A percentile compares a stretch with the other conserved stretches of the same genome.
phyloP scores from a whole-genome alignment of 2,329 filamentous ascomycete genomes.

The Talaromyces verruculosus region DNA sequence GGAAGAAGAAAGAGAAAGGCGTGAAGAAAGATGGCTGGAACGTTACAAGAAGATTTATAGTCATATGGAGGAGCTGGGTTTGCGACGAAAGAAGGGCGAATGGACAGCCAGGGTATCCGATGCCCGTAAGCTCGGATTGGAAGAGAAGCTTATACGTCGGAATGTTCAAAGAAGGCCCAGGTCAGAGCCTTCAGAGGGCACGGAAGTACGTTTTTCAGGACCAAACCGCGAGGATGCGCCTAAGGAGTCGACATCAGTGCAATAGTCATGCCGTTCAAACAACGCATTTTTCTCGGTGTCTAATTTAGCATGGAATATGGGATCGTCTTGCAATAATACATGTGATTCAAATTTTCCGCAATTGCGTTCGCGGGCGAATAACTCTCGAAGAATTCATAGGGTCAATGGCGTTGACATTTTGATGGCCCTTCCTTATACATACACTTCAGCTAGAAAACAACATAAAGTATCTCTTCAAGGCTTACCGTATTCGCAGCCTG shows the following conservation, averaged over 20 bases:
- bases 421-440: no score
- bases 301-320: not conserved
- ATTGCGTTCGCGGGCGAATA: not conserved
- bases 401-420: not conserved
- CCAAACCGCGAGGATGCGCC: not conserved
- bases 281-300: not conserved
- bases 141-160: not conserved
- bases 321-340: not conserved
- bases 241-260: not conserved
- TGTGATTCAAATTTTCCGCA: not conserved
- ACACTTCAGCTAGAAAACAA: no score
- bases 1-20: conserved; percentile 40
- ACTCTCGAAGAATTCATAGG: not conserved
- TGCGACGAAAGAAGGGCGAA: conserved; percentile 53
- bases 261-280: not conserved
- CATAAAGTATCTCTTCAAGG: no score
- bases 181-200: not conserved
- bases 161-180: not conserved
- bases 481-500: no score
- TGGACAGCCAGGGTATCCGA: conserved; percentile 8
- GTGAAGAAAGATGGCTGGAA: conserved; percentile 46
- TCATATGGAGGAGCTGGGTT: conserved; percentile 50
- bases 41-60: conserved; percentile 49
- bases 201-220: not conserved
- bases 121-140: conserved; percentile 7